These are phyloP conservation scores for Platanthera zijinensis DNA, from an alignment of 106 monocot species.

Conservation along the genomic window DNA sequence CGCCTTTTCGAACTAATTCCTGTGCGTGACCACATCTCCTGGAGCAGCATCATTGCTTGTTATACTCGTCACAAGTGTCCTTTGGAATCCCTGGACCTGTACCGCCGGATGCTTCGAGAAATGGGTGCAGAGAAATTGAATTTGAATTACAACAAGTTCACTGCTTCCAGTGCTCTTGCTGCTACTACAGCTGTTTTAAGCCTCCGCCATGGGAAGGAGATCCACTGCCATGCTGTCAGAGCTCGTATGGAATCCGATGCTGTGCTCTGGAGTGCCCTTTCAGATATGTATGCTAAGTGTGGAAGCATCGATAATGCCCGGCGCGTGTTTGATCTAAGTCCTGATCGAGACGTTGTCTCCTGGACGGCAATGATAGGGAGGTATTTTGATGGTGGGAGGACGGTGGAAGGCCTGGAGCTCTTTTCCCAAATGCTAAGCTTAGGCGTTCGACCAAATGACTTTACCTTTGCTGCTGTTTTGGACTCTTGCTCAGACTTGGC, in stretches of 20 bases:
- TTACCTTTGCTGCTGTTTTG: slow-evolving; percentile 18
- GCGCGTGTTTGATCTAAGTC: not conserved
- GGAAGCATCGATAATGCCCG: slow-evolving; percentile 9
- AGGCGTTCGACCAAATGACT: slow-evolving; percentile 16
- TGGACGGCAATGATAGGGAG: slow-evolving; percentile 21
- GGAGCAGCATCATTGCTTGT: slow-evolving; percentile 15
- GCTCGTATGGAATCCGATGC: slow-evolving; percentile 11
- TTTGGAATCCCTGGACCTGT: slow-evolving; percentile 8
- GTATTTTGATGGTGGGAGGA: slow-evolving; percentile 13
- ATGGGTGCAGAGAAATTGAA: not conserved
- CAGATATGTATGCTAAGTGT: slow-evolving; percentile 16
- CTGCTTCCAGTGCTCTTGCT: slow-evolving; percentile 12
- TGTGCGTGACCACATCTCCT: slow-evolving; percentile 16
- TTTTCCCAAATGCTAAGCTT: slow-evolving; percentile 10
- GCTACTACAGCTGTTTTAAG: not conserved
- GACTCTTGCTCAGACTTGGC: slow-evolving; percentile 12
- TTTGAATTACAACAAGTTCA: slow-evolving; percentile 1
- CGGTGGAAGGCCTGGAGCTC: slow-evolving; percentile 6
- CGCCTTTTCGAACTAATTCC: slow-evolving; percentile 13
- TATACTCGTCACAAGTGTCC: slow-evolving; percentile 7
- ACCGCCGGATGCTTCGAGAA: slow-evolving; percentile 9
- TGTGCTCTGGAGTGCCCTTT: slow-evolving; percentile 9
- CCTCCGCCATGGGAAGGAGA: slow-evolving; percentile 16
- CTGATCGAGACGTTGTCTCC: slow-evolving; percentile 17
- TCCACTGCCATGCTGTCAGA: slow-evolving; percentile 6